phyloP scores from a whole-genome alignment of 2,329 filamentous ascomycete species.

The Pseudogymnoascus sp. region DNA sequence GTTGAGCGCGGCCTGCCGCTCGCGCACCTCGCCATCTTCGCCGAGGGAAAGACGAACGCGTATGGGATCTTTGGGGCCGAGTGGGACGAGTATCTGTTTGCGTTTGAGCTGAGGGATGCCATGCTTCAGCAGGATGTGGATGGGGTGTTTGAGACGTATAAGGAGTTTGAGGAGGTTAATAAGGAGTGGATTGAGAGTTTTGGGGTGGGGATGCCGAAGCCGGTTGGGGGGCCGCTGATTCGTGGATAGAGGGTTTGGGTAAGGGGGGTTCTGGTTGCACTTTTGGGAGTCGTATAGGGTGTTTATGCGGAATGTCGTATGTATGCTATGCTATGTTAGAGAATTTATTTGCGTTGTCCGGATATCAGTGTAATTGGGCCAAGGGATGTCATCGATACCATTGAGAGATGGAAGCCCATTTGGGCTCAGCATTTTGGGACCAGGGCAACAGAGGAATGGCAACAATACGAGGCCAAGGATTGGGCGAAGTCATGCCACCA shows the following conservation, averaged over 20 bases:
- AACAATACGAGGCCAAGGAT: too few relatives aligned
- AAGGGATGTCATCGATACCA: too few relatives aligned
- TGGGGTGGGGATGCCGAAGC: not conserved
- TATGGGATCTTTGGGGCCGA: not conserved
- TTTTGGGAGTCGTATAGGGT: too few relatives aligned
- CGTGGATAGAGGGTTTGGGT: not conserved
- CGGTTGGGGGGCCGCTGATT: not conserved
- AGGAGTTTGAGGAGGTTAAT: not conserved
- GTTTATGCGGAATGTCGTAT: not conserved
- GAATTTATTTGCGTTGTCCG: not conserved
- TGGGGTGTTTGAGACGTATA: not conserved
- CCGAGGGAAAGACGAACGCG: not conserved
- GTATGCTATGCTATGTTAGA: not conserved
- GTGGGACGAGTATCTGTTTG: not conserved
- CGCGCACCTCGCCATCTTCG: not conserved
- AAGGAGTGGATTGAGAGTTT: not conserved
- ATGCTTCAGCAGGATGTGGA: not conserved
- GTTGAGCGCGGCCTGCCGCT: not conserved
- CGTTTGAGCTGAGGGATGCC: not conserved
- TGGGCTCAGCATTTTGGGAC: too few relatives aligned
- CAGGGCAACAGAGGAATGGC: too few relatives aligned
- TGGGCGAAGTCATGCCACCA: too few relatives aligned
- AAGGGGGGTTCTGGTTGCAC: not conserved
- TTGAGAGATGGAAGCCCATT: too few relatives aligned
- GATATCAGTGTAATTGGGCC: too few relatives aligned